phyloP scores from a whole-genome alignment of 345 rosid species.

The Syzygium jambos region DNA sequence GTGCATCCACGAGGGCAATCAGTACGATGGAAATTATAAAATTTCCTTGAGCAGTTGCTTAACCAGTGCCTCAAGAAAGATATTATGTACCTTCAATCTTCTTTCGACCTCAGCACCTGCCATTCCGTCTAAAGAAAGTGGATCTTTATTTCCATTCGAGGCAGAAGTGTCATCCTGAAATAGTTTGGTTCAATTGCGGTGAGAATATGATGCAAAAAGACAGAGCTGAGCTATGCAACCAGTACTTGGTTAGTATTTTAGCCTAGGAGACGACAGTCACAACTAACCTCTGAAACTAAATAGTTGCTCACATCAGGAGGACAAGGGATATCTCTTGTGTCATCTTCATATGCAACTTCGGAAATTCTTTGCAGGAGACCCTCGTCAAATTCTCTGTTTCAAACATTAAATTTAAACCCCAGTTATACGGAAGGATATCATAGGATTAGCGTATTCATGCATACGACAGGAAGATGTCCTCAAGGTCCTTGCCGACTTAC shows the following conservation, averaged over 20 bases:
- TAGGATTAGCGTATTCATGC: not conserved
- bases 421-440: not conserved
- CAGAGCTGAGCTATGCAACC: not conserved
- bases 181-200: not conserved
- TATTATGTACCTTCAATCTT: slow-evolving; percentile 60
- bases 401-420: not conserved
- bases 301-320: slow-evolving; percentile 97
- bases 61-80: not conserved
- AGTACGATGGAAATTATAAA: not conserved
- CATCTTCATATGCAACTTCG: slow-evolving; percentile 81
- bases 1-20: not conserved
- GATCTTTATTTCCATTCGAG: slow-evolving; percentile 60
- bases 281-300: slow-evolving; percentile 81
- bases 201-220: not conserved
- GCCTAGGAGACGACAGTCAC: not conserved
- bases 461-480: not conserved
- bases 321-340: slow-evolving; percentile 56
- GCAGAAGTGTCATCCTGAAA: slow-evolving; percentile 69
- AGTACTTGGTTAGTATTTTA: not conserved
- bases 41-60: not conserved
- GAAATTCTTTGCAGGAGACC: slow-evolving; percentile 66
- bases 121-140: slow-evolving; percentile 72
- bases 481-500: slow-evolving; percentile 28
- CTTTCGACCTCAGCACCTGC: slow-evolving; percentile 83
- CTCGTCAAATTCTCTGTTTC: slow-evolving; percentile 89